Evolutionary conservation across 495 filamentous ascomycete genomes (phyloP), one percentile per base, ranked within the genome.

Genomic region (Xylaria palmicola): DNA sequence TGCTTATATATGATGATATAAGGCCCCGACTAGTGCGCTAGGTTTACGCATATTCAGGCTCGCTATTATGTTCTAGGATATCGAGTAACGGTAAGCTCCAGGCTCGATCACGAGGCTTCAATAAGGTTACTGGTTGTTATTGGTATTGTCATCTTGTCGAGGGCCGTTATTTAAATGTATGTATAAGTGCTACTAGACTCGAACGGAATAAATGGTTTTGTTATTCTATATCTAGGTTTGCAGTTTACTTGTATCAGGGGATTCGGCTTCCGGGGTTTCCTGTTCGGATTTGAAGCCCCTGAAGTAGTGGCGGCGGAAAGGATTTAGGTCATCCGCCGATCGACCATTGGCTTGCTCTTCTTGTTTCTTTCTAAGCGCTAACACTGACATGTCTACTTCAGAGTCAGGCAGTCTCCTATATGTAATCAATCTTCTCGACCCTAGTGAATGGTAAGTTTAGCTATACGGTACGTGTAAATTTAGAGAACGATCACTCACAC

Each of bases 371-470:
- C 44, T 65, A 62, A 71, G 62, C 71, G 71, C 65, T 64, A 73
- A 74, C 66, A 65, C 78, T 72, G 67, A 62, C 36, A 65, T 57
- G 44, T 79, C 73, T 19, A 89, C 72, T 40, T 88, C 77, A 4
- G 78, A 76, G 60, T 89, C 86, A 3, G 86, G 82, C 26, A 90
- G 77, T 52, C 91, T 84, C 13, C 85, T 79, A 70, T 98, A 98
- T 0, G 90, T 95, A 48, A 98, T 87, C 24, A 98, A 79, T 50
- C 89, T 83, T 52, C 93, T 85, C 37, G 91, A 90, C 93, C 92
- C 88, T 92, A 51, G 20, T 32, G 47, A 48, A 51, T 59, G 63
- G 62, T 63, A 8, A 64, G 66, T 41, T 49, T 13, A 52, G 59
- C 24, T 22, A 2, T 39, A 53, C 39, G 6, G 22, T 43, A 50